Percentiles rank a stretch among this genome's conserved stretches.
These are phyloP conservation scores for Vicia villosa DNA, from an alignment of 306 rosid genomes.

Conservation along the genomic window DNA sequence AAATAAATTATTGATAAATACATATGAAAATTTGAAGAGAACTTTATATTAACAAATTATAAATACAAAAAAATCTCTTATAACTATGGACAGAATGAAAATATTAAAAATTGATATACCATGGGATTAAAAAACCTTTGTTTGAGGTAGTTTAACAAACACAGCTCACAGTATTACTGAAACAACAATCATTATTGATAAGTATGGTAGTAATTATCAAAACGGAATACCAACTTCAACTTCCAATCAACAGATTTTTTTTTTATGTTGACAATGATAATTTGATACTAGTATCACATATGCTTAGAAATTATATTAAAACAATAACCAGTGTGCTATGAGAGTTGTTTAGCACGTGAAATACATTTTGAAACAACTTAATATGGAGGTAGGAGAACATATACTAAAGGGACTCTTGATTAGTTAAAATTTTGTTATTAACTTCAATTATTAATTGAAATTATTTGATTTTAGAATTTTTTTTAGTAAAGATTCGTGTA, in stretches of 20 bases:
- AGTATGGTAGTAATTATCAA: neutral
- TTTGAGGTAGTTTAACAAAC: slow-evolving; percentile 30
- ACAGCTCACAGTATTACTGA: slow-evolving; percentile 38
- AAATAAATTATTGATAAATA: too few relatives aligned
- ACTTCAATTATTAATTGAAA: too few relatives aligned
- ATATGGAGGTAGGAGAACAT: neutral
- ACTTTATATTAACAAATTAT: too few relatives aligned
- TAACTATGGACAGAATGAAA: neutral
- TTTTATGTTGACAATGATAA: slow-evolving; percentile 33
- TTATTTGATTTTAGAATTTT: too few relatives aligned
- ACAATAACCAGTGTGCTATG: slow-evolving; percentile 37
- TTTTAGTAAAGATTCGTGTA: too few relatives aligned
- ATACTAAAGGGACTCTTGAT: too few relatives aligned
- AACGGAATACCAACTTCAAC: neutral
- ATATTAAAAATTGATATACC: neutral
- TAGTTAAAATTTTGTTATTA: too few relatives aligned
- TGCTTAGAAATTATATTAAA: slow-evolving; percentile 9
- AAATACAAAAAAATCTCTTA: too few relatives aligned
- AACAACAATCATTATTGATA: slow-evolving; percentile 23
- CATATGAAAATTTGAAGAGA: too few relatives aligned
- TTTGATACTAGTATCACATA: slow-evolving; percentile 5
- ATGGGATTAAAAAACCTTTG: slow-evolving; percentile 33
- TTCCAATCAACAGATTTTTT: slow-evolving; percentile 16
- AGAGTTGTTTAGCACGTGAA: slow-evolving; percentile 40
- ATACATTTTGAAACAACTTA: slow-evolving; percentile 3